phyloP scores from a whole-genome alignment of 257 asterid genomes.

The Cinchona pubescens region DNA sequence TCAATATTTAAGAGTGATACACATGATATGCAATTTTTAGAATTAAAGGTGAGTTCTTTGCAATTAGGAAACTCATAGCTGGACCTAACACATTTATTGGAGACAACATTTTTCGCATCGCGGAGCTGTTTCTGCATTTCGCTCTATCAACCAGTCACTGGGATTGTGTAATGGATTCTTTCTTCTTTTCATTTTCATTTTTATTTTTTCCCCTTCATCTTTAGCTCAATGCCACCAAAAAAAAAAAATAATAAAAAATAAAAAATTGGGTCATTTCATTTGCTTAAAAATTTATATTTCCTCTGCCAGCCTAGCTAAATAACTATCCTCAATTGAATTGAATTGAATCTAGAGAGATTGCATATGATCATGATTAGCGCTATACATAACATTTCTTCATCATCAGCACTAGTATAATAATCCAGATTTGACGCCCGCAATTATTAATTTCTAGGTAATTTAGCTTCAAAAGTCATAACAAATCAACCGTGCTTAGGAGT shows the following conservation, averaged over 20 bases:
- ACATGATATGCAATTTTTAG: too few relatives aligned
- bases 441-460: not conserved
- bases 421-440: constrained; percentile 2
- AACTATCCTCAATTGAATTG: not conserved
- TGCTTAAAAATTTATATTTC: constrained; percentile 10
- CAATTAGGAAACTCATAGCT: not conserved
- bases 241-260: too few relatives aligned
- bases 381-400: not conserved
- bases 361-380: constrained; percentile 2
- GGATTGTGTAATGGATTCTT: not conserved
- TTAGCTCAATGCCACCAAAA: constrained; percentile 7
- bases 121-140: not conserved
- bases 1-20: too few relatives aligned
- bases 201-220: not conserved
- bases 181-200: too few relatives aligned
- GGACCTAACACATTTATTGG: not conserved
- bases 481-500: too few relatives aligned
- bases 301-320: constrained; percentile 7
- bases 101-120: constrained; percentile 1
- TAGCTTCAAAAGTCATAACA: not conserved
- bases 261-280: not conserved
- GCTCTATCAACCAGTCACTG: constrained; percentile 1
- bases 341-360: not conserved
- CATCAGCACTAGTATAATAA: not conserved
- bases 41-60: too few relatives aligned